A percentile compares a stretch with the other conserved stretches of the same genome.
phyloP scores from a whole-genome alignment of 176 grass and related monocot species.

The Thalia dealbata region DNA sequence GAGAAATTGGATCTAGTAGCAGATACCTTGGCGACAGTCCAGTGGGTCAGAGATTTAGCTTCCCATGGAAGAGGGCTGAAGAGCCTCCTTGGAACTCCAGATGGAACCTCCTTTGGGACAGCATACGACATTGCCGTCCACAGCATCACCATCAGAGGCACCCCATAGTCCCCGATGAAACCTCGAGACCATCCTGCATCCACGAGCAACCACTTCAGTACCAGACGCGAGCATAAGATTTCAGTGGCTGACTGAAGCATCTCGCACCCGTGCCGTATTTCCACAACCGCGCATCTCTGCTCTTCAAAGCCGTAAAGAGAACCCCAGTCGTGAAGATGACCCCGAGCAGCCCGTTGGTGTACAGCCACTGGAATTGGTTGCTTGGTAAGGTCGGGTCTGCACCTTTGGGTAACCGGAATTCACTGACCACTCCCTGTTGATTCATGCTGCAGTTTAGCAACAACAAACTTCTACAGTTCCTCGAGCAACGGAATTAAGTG shows the following conservation, averaged over 20 bases:
- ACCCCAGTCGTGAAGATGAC: conserved; percentile 70
- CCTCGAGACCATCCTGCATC: conserved; percentile 67
- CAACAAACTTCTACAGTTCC: background rate
- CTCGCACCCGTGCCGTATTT: conserved; percentile 51
- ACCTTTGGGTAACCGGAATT: conserved; percentile 56
- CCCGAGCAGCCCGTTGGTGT: conserved; percentile 66
- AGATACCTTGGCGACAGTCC: conserved; percentile 58
- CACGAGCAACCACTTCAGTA: background rate
- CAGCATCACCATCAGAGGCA: conserved; percentile 81
- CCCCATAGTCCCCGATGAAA: conserved; percentile 77
- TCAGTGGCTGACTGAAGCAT: background rate
- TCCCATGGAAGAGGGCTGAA: conserved; percentile 71
- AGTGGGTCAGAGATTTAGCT: conserved; percentile 50
- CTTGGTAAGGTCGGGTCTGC: conserved; percentile 18
- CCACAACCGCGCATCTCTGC: conserved; percentile 60
- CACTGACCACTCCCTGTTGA: conserved; percentile 58
- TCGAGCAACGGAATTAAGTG: too few relatives aligned
- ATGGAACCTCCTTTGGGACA: conserved; percentile 40
- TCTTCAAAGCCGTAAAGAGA: conserved; percentile 48
- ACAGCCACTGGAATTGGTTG: conserved; percentile 73
- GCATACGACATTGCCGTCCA: conserved; percentile 62
- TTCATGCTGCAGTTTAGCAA: background rate
- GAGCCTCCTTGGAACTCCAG: conserved; percentile 56
- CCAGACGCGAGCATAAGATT: background rate
- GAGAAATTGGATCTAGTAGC: background rate